Conservation (phyloP, 139 green algal genomes). For the Haematococcus lacustris region DNA sequence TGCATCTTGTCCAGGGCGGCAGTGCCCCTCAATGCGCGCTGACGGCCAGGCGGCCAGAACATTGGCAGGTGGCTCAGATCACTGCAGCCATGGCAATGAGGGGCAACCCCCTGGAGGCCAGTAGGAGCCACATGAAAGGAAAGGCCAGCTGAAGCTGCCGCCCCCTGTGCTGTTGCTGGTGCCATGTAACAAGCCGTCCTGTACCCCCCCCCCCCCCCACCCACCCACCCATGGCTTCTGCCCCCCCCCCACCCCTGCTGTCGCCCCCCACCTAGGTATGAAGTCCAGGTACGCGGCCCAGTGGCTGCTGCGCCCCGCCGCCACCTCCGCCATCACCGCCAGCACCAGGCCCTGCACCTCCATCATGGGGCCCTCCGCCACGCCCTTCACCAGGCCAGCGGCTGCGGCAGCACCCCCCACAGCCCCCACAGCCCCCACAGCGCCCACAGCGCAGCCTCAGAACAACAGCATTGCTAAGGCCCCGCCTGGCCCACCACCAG, state of each 20-base stretch:
- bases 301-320: constrained; percentile 3
- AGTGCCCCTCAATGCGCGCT: constrained; percentile 42
- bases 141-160: no score
- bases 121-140: no score
- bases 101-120: no score
- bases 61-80: constrained; percentile 41
- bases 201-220: no score
- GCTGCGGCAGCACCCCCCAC: background rate
- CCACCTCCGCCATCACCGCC: constrained; percentile 37
- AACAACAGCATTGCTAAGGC: background rate
- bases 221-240: no score
- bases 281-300: constrained; percentile 41
- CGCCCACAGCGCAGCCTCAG: background rate
- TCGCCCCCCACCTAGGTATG: no score
- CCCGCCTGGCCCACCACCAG: background rate
- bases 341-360: constrained; percentile 46
- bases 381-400: background rate
- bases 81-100: no score
- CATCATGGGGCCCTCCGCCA: background rate
- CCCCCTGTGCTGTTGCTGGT: no score
- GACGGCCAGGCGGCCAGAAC: constrained; percentile 34
- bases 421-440: background rate
- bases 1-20: constrained; percentile 45
- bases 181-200: no score
- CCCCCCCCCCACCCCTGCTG: no score